These are phyloP conservation scores for Phaseolus lunatus DNA, from an alignment of 306 rosid genomes.

Conservation along the genomic window DNA sequence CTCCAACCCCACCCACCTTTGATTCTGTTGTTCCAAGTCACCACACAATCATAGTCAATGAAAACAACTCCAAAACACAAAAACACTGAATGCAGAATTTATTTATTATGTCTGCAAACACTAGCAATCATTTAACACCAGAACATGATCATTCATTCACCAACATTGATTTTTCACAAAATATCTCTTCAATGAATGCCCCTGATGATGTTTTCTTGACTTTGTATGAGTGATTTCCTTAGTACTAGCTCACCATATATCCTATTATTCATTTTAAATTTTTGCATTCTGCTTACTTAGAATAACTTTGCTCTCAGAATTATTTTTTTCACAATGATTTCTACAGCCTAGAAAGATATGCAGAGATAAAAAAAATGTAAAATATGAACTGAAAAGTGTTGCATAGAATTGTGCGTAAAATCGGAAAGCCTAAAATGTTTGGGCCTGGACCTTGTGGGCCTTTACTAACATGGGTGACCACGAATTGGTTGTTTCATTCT, in stretches of 20 bases:
- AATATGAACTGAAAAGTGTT: too few species aligned
- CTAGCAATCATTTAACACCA: not conserved
- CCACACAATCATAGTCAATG: not conserved
- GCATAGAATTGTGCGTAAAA: too few species aligned
- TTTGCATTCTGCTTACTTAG: too few species aligned
- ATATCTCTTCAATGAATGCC: not conserved
- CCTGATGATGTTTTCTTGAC: not conserved
- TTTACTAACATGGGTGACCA: not conserved
- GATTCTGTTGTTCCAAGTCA: conserved; percentile 55
- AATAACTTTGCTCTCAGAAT: not conserved
- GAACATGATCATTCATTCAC: not conserved
- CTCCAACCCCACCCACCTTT: conserved; percentile 98
- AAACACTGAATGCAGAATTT: not conserved
- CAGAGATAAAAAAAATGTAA: too few species aligned
- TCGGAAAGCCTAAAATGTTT: not conserved
- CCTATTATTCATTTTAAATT: not conserved
- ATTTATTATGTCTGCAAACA: not conserved
- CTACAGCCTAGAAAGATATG: too few species aligned
- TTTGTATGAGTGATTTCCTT: not conserved
- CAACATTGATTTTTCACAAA: not conserved
- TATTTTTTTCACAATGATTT: too few species aligned
- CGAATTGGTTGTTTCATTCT: too few species aligned
- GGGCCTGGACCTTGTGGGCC: conserved; percentile 28
- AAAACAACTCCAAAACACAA: not conserved
- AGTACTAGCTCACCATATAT: not conserved